Evolutionary conservation across 345 rosid species (phyloP).

Genomic region (Eucalyptus fibrosa): DNA sequence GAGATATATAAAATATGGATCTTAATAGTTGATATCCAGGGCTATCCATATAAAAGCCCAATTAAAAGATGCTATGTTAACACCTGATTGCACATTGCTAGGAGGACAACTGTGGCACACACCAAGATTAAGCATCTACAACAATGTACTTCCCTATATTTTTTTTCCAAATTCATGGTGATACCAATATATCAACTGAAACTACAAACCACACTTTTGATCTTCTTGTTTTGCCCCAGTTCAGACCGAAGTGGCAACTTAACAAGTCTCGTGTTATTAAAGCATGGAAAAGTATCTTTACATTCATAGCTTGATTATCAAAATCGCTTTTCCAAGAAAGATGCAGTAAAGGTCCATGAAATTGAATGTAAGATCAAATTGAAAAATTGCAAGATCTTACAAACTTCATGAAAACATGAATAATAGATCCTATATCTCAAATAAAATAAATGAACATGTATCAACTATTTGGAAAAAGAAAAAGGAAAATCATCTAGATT

Average conservation of each 20-base stretch:
- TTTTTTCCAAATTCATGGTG: background rate
- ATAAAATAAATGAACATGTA: background rate
- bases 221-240: background rate
- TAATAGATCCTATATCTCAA: background rate
- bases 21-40: background rate
- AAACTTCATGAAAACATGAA: background rate
- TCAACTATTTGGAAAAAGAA: background rate
- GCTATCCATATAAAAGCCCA: background rate
- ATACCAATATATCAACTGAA: background rate
- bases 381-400: background rate
- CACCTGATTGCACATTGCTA: background rate
- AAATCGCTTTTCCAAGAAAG: background rate
- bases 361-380: background rate
- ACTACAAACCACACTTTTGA: background rate
- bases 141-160: background rate
- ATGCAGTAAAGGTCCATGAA: background rate
- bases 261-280: background rate
- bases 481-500: background rate
- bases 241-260: background rate
- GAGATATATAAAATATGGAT: background rate
- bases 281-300: background rate
- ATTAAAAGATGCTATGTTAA: background rate
- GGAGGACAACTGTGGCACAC: background rate
- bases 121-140: background rate
- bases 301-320: background rate